phyloP scores from a whole-genome alignment of 108 stramenopile genomes.

The Pinguiococcus pyrenoidosus region DNA sequence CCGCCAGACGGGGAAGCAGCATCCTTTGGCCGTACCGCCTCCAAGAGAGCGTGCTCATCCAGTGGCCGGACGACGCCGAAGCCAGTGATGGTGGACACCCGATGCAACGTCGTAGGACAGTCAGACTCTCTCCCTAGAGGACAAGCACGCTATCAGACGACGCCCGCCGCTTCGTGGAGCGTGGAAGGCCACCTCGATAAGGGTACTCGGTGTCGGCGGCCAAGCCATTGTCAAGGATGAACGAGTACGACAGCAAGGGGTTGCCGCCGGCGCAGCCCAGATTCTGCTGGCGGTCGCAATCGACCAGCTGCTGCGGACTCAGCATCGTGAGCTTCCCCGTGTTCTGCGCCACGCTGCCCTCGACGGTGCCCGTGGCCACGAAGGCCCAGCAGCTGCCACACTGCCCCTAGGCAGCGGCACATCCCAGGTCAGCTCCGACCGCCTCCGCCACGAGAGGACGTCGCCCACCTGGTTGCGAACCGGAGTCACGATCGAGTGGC shows the following conservation, averaged over 20 bases:
- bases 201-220: background rate
- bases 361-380: background rate
- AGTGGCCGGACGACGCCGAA: too few species aligned
- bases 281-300: constrained; percentile 4
- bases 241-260: background rate
- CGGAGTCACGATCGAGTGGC: too few species aligned
- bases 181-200: background rate
- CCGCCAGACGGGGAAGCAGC: background rate
- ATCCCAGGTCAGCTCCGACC: too few species aligned
- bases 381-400: constrained; percentile 21
- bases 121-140: background rate
- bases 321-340: constrained; percentile 1
- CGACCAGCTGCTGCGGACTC: constrained; percentile 6
- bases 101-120: too few species aligned
- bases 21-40: background rate
- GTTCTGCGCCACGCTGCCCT: background rate
- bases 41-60: background rate
- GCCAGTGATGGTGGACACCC: too few species aligned
- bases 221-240: constrained; percentile 1
- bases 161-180: background rate
- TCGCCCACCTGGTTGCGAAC: too few species aligned
- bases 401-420: too few species aligned
- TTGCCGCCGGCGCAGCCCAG: constrained; percentile 8
- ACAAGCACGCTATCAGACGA: background rate
- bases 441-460: too few species aligned